Conservation (phyloP, 495 filamentous ascomycete species). For the Xylaria cubensis region DNA sequence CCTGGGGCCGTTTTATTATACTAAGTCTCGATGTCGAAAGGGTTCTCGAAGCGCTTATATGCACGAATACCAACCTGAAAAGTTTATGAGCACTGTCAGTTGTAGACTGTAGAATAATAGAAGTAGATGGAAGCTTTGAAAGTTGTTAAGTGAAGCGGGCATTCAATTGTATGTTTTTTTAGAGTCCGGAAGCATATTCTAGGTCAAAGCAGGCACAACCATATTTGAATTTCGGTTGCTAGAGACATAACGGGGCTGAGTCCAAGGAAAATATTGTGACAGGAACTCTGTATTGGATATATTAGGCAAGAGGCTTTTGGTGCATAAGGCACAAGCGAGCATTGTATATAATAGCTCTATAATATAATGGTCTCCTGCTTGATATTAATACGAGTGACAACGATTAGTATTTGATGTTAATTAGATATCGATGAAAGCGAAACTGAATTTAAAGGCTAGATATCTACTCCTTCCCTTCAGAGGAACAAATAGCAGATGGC, state of each 20-base stretch:
- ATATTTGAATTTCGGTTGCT: background rate
- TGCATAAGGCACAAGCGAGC: background rate
- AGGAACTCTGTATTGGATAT: too few relatives aligned
- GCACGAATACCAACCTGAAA: background rate
- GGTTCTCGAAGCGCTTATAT: background rate
- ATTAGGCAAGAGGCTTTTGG: background rate
- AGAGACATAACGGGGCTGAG: too few relatives aligned
- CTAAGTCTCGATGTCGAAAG: background rate
- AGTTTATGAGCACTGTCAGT: background rate
- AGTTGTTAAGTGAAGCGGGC: too few relatives aligned
- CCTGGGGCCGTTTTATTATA: background rate
- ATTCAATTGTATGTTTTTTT: background rate
- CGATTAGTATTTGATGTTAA: background rate
- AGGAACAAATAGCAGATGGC: background rate
- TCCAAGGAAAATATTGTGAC: too few relatives aligned
- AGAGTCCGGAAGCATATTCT: background rate
- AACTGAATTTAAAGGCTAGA: background rate
- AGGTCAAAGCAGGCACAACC: background rate
- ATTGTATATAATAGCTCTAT: background rate
- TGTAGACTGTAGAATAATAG: background rate
- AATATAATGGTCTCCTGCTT: background rate
- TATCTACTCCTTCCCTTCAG: background rate
- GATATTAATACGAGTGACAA: background rate
- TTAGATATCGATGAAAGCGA: background rate
- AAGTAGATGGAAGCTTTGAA: background rate